Base-by-base conservation (phyloP, 1,284 basidiomycete species). In the Cutaneotrichosporon sp. region DNA sequence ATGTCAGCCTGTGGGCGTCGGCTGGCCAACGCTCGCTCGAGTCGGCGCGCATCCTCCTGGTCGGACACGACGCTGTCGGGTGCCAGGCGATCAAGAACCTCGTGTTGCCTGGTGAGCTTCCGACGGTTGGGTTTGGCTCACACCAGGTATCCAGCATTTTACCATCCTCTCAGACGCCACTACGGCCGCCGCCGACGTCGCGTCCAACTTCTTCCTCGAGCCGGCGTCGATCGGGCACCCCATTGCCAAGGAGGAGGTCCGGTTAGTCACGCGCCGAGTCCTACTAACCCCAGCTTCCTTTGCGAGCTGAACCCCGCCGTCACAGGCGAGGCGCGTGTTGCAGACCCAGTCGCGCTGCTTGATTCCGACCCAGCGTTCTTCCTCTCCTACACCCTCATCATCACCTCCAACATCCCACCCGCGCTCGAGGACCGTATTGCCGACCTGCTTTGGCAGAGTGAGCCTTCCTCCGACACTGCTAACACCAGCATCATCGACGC, bases 181-280 rank as follows among this genome's bases (percentile, higher is more conserved):
- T 32, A 89, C 89, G 18, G 83, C 86, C 1, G 84, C 87, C 4
- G 86, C 88, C 58, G 95, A 99, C 73, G 87, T 92, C 0, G 93
- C 93, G 0, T 91, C 93, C 83, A 98, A 98, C 83, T 98, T 98
- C 83, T 99, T 99, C 82, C 84, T 99, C 30, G 87, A 91, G 60
- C 83, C 84, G 0, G 82, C 86, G 30, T 90, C 89, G 70, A 84
- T 97, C 60, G 93, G 91, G 10, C 89, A 88, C 76, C 84, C 84
- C 58, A 88, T 92, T 53, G 93, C 94, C 0, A 78, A 86, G 62
- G 91, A 97, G 77, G 88, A 89, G 5, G 90, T 91, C 18, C 84
- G 86, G 59, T 85, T 52, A 67, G 73, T 34, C 31, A 34, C 51
- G 4, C 49, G 22, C 22, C 13, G 32, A 4, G 55, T 1, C 21